Percentiles rank a stretch among this genome's conserved stretches.
Evolutionary conservation across 768 basidiomycete species (phyloP).

Genomic region (Pisolithus marmoratus): DNA sequence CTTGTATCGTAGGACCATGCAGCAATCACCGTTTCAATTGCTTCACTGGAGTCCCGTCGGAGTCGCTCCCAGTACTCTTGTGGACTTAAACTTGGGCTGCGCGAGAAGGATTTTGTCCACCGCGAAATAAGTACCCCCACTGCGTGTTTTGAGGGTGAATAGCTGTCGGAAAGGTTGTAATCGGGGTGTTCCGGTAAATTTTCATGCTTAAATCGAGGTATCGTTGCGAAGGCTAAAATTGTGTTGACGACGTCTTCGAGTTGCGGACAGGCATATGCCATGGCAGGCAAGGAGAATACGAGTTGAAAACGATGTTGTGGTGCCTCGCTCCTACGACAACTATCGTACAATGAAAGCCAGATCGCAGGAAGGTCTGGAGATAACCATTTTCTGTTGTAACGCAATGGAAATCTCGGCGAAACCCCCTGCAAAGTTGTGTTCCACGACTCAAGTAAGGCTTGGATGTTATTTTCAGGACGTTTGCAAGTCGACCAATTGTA

Average conservation of each 20-base stretch:
- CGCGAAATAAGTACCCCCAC: background rate
- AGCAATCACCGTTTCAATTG: background rate
- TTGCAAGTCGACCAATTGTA: background rate
- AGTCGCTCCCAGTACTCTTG: background rate
- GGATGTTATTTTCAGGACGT: background rate
- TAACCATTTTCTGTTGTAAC: constrained; percentile 28
- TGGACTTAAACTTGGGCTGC: constrained; percentile 16
- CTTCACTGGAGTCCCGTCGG: background rate
- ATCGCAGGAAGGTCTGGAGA: constrained; percentile 7
- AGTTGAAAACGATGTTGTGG: constrained; percentile 14
- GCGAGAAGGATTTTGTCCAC: background rate
- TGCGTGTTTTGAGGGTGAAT: background rate
- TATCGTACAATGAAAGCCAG: constrained; percentile 27
- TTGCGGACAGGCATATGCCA: constrained; percentile 22
- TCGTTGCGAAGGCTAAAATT: constrained; percentile 27
- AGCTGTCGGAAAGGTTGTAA: constrained; percentile 9
- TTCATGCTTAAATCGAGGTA: constrained; percentile 3
- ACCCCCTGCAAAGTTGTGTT: background rate
- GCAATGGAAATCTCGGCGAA: constrained; percentile 4
- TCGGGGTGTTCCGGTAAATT: constrained; percentile 12
- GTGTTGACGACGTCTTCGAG: constrained; percentile 17
- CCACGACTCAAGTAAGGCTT: constrained; percentile 8
- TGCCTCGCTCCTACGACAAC: constrained; percentile 12
- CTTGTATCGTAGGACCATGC: background rate
- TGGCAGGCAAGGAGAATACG: constrained; percentile 28